These are phyloP conservation scores for Leccinum subrobustum DNA, from an alignment of 1,284 basidiomycete species.

Conservation along the genomic window DNA sequence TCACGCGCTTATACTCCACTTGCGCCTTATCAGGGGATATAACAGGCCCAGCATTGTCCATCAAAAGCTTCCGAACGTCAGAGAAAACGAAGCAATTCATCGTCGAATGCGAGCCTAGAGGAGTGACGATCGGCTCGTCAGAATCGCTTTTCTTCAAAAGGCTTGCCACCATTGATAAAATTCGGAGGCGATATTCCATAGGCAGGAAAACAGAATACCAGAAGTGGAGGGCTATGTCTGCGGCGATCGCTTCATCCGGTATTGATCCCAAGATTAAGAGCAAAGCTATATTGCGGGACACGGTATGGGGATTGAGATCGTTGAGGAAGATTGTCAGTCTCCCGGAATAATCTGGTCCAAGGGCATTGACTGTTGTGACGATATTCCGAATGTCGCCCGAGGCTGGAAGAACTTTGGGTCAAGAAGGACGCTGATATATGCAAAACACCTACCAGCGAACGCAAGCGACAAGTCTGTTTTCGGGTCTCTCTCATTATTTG, in stretches of 20 bases:
- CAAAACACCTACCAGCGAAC: constrained; percentile 32
- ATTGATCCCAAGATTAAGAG: constrained; percentile 38
- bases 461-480: constrained; percentile 36
- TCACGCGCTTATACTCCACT: constrained; percentile 20
- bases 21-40: constrained; percentile 24
- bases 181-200: constrained; percentile 27
- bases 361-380: constrained; percentile 23
- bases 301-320: no score
- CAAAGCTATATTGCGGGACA: constrained; percentile 38
- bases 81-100: constrained; percentile 21
- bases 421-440: constrained; percentile 6
- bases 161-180: no score
- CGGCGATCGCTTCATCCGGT: constrained; percentile 30
- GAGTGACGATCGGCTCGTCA: no score
- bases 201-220: constrained; percentile 52
- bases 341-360: constrained; percentile 25
- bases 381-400: constrained; percentile 30
- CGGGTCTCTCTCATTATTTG: constrained; percentile 36
- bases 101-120: constrained; percentile 20
- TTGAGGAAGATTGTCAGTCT: constrained; percentile 33
- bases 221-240: constrained; percentile 43
- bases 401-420: constrained; percentile 8
- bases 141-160: no score
- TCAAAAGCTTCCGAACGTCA: constrained; percentile 13
- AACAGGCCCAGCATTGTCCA: constrained; percentile 16